Evolutionary conservation across 2,329 filamentous ascomycete species (phyloP), one percentile per base, ranked within the genome.

Genomic region (Trichoderma pleuroti): DNA sequence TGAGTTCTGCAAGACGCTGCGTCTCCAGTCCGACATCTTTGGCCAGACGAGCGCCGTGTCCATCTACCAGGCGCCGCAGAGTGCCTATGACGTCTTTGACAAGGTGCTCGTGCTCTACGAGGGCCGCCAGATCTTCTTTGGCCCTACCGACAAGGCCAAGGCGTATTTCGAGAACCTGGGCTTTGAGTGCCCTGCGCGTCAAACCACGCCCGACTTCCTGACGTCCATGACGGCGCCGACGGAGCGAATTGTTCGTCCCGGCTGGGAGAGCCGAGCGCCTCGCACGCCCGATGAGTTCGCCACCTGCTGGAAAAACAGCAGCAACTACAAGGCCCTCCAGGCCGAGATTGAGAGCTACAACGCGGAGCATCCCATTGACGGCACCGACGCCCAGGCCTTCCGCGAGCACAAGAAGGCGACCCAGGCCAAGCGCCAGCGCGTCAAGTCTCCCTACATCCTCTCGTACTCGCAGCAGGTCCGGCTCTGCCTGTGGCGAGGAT

Each of bases 121-220:
- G 73, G 90, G 90, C 8, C 86, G 87, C 68, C 89, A 91, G 74
- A 87, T 91, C 67, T 92, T 86, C 80, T 92, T 90, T 74, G 91
- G 91, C 5, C 83, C 81, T 4, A 85, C 85, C 0, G 82, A 83
- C 6, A 80, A 86, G 5, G 90, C 90, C 1, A 89, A 85, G 74
- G 76, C 81, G 12, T 92, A 89, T 77, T 92, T 92, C 74, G 80
- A 88, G 70, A 80, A 84, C 12, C 81, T 92, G 5, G 76, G 76
- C 2, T 76, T 82, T 36, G 77, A 89, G 72, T 92, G 91, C 2
- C 87, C 87, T 0, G 80, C 86, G 0, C 86, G 88, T 26, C 86
- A 86, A 78, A 91, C 88, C 0, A 87, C 85, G 0, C 86, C 88
- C 9, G 89, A 91, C 73, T 91, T 91, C 79, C 77, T 91, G 63